Evolutionary conservation across 2,329 filamentous ascomycete species (phyloP), one percentile per base, ranked within the genome.

Genomic region (Cladosporium sp.): DNA sequence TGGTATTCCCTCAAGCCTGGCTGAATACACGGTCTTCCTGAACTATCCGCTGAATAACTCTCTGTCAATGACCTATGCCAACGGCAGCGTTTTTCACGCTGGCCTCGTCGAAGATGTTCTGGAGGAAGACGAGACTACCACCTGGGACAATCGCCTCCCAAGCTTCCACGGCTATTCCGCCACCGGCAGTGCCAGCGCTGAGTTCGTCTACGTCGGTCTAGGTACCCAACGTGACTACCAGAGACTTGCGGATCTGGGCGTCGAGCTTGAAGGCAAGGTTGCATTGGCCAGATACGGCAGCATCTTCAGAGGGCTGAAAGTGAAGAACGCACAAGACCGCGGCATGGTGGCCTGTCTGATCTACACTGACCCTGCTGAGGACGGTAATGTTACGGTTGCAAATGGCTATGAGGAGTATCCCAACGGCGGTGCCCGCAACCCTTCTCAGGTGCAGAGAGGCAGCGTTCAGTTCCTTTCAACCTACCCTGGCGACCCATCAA

Each of bases 41-140:
- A 75, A 76, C 56, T 76, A 75, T 45, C 74, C 74, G 2, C 61
- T 68, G 35, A 68, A 68, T 41, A 72, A 75, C 50, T 66, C 72
- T 2, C 56, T 76, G 50, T 68, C 68, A 49, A 72, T 51, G 64
- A 72, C 57, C 65, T 68, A 60, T 57, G 13, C 51, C 81, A 77
- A 60, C 89, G 88, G 85, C 74, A 83, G 60, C 79, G 85, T 61
- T 87, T 86, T 73, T 86, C 87, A 8, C 71, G 90, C 38, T 68
- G 71, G 50, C 13, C 53, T 64, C n/a, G 59, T 61, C 31, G 62
- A 64, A 40, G 60, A 57, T 44, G 54, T 62, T 3, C 53, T 64
- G 8, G 45, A 58, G 6, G 60, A 61, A 43, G 62, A 64, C 33
- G 52, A 54, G 13, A 60, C 58, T 0, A 59, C 57, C 14, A 56